These are phyloP conservation scores for Cucurbita moschata DNA, from an alignment of 306 rosid genomes.

Conservation along the genomic window DNA sequence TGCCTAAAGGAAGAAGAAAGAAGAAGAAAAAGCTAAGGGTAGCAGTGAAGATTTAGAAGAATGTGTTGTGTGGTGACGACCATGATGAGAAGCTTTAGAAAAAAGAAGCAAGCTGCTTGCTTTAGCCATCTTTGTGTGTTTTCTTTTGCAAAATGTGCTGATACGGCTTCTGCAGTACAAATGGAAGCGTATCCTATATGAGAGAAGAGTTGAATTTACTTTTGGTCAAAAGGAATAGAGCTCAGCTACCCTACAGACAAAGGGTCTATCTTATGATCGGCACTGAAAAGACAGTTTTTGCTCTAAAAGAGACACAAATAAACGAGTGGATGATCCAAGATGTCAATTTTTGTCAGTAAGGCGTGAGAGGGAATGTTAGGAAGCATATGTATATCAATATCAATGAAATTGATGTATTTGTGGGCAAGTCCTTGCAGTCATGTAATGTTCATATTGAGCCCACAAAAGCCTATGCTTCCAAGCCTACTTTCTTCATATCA, in stretches of 20 bases:
- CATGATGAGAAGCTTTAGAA: constrained; percentile 65
- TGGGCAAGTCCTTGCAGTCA: neutral
- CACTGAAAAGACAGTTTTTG: constrained; percentile 13
- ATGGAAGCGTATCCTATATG: neutral
- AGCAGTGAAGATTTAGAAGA: constrained; percentile 19
- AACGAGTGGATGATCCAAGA: constrained; percentile 42
- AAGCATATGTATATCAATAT: neutral
- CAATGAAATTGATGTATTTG: neutral
- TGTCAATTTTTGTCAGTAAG: constrained; percentile 61
- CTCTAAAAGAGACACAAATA: neutral
- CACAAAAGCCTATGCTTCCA: neutral
- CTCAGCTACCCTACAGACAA: constrained; percentile 42
- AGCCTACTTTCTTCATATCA: neutral
- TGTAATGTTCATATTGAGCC: neutral
- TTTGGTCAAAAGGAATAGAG: constrained; percentile 54
- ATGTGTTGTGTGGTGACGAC: constrained; percentile 30
- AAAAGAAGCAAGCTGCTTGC: constrained; percentile 42
- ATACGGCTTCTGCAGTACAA: constrained; percentile 5
- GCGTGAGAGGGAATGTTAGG: constrained; percentile 65
- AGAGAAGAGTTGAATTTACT: constrained; percentile 26
- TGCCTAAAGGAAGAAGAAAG: constrained; percentile 10
- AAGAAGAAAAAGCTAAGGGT: constrained; percentile 14
- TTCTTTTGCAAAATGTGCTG: neutral
- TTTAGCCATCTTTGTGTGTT: constrained; percentile 8
- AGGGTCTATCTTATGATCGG: constrained; percentile 45